Base-by-base conservation (phyloP, 169 alveolate species). In the Besnoitia besnoiti region DNA sequence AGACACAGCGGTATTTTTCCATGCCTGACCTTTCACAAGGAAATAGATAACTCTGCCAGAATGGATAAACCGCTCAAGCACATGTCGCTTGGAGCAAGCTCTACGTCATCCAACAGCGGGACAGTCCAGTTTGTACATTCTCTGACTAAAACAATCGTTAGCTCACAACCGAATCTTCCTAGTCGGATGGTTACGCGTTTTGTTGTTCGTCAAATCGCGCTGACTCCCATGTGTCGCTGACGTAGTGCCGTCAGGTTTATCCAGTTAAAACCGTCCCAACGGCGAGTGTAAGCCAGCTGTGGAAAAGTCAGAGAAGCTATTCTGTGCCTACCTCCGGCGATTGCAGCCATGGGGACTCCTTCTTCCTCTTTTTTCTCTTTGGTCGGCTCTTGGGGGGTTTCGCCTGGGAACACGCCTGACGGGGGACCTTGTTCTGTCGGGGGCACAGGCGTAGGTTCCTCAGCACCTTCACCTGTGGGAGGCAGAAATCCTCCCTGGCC, bases 321-420 rank as follows among this genome's bases (percentile, higher is more conserved):
- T n/a, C n/a, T n/a, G n/a, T n/a, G n/a, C 67, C 67, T 55, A 73
- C 82, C 82, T 73, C 82, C 82, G 82, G 82, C 82, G 82, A 73
- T 73, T 73, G 82, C 82, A 73, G 82, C 82, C 3, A 37, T 37
- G 39, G 82, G 82, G 44, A n/a, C 44, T 16, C 82, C 82, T 7
- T 42, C 82, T 35, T n/a, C 82, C 46, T 73, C 82, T 30, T 73
- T 42, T 42, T 73, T 73, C 82, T 73, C 82, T 1, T 62, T 24
- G 55, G 24, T 49, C 14, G 82, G 46, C 2, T 19, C 47, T 73
- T 30, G 44, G 0, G 82, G 82, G 4, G 0, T 19, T 42, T 73
- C 44, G 44, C 30, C 82, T 19, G 39, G 47, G 39, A 37, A 10
- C 82, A 27, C 82, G 39, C n/a, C 82, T 14, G 82, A 37, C 2